Evolutionary conservation across 208 protist genomes (phyloP).

Genomic region (Naegleria gruberi): DNA sequence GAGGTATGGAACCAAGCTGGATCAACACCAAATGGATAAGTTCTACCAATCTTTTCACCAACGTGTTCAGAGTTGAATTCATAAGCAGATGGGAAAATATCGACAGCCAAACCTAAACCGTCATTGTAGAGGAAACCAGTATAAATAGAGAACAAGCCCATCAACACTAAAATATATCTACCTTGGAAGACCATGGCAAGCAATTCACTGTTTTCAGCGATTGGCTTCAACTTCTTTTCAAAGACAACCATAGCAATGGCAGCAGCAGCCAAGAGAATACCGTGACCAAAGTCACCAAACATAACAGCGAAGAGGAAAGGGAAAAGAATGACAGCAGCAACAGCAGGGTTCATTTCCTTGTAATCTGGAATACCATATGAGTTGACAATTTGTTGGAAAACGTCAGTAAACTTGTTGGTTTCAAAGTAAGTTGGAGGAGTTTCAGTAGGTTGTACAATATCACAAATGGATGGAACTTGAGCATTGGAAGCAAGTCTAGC

Average conservation of each 20-base stretch:
- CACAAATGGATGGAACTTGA: conserved; percentile 80
- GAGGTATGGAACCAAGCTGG: conserved; percentile 73
- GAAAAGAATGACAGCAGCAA: conserved; percentile 95
- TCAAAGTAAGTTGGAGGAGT: conserved; percentile 92
- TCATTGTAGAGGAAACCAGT: conserved; percentile 96
- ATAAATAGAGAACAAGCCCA: conserved; percentile 90
- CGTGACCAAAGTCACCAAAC: conserved; percentile 99
- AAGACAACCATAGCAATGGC: conserved; percentile 63
- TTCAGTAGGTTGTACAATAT: conserved; percentile 67
- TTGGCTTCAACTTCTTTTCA: conserved; percentile 72
- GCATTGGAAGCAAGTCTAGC: conserved; percentile 64
- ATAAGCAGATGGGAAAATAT: conserved; percentile 27
- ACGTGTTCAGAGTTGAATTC: not conserved
- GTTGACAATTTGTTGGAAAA: conserved; percentile 95
- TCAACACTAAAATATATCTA: conserved; percentile 89
- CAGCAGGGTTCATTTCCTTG: conserved; percentile 81
- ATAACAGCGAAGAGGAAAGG: conserved; percentile 99
- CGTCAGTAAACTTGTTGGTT: conserved; percentile 89
- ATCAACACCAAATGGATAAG: conserved; percentile 64
- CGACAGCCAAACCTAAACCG: conserved; percentile 63
- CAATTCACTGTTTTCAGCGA: conserved; percentile 69
- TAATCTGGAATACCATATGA: conserved; percentile 89
- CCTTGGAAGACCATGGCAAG: conserved; percentile 70
- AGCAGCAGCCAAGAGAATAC: conserved; percentile 76
- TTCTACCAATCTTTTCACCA: conserved; percentile 24